Percentiles rank a stretch among this genome's conserved stretches.
Evolutionary conservation across 352 stramenopile genomes (phyloP).

Genomic region (Phytophthora capsici): DNA sequence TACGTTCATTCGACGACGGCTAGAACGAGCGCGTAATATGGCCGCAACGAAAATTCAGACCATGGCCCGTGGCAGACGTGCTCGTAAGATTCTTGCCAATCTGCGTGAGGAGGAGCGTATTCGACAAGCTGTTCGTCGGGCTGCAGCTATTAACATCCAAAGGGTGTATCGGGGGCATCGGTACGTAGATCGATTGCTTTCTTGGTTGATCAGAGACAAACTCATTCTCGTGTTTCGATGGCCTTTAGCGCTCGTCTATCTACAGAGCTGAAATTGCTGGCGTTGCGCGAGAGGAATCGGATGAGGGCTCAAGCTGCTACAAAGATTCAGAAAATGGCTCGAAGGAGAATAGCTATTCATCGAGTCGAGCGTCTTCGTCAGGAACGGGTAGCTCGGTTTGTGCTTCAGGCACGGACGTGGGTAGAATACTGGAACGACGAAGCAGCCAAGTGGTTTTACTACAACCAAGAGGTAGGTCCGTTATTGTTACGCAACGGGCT

Average conservation of each 20-base stretch:
- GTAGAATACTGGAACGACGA: constrained; percentile 86
- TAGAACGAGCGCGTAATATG: constrained; percentile 55
- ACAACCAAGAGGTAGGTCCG: constrained; percentile 58
- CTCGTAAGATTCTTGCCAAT: constrained; percentile 37
- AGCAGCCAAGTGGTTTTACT: constrained; percentile 77
- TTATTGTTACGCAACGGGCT: neutral
- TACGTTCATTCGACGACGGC: constrained; percentile 61
- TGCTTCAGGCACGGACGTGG: constrained; percentile 60
- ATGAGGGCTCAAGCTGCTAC: constrained; percentile 58
- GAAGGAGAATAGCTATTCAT: constrained; percentile 52
- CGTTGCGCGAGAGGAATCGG: constrained; percentile 63
- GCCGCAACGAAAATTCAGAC: constrained; percentile 67
- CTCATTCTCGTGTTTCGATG: neutral
- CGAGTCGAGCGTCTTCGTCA: constrained; percentile 40
- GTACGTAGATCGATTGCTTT: constrained; percentile 26
- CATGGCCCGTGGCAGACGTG: constrained; percentile 47
- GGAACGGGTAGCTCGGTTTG: constrained; percentile 43
- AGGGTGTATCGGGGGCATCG: constrained; percentile 76
- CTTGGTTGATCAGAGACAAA: neutral
- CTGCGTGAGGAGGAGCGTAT: constrained; percentile 43
- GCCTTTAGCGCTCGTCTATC: constrained; percentile 52
- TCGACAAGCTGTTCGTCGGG: constrained; percentile 41
- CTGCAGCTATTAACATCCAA: constrained; percentile 65
- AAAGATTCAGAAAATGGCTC: constrained; percentile 72
- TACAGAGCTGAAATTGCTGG: constrained; percentile 73